Evolutionary conservation across 306 rosid genomes (phyloP), one percentile per base, ranked within the genome.

Genomic region (Boehmeria nivea): DNA sequence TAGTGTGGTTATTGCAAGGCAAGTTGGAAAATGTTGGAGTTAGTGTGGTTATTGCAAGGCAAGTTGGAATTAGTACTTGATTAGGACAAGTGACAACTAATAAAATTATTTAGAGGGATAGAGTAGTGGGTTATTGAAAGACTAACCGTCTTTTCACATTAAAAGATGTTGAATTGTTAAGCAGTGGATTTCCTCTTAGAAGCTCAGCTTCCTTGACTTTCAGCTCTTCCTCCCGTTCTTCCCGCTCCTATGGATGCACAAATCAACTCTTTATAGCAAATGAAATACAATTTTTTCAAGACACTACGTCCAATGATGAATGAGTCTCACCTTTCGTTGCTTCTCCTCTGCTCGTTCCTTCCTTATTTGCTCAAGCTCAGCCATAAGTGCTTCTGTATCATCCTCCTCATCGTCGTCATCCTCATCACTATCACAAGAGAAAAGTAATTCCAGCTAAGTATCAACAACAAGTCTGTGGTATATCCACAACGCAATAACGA

Each of bases 321-420:
- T 25, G 7, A 65, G 56, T 9, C 75, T 74, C 76, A 84, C 99
- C 95, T 76, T 83, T 12, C 84, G 81, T 5, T 76, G 82, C 82
- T 81, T 87, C 78, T 91, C 96, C 82, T 91, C 95, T 9, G 86
- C 95, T 69, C 96, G 81, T 73, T 91, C 99, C 78, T 83, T 87
- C 80, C 78, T 91, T 72, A 91, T 91, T 69, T 85, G 99, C 79
- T 87, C 99, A 57, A 91, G 95, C 84, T 91, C 99, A 15, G 94
- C 96, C 76, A 83, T 38, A 56, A 87, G 80, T 28, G 99, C 99
- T 75, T 84, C 95, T 15, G 93, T 84, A 54, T 87, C 96, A 53
- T 84, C 96, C 63, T 80, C 94, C 1, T 86, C 83, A 0, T 78
- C 95, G 0, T 83, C 87, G 0, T 85, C 76, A 0, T 72, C 87